Evolutionary conservation across 2,329 filamentous ascomycete genomes (phyloP).

Genomic region (Metarhizium album): DNA sequence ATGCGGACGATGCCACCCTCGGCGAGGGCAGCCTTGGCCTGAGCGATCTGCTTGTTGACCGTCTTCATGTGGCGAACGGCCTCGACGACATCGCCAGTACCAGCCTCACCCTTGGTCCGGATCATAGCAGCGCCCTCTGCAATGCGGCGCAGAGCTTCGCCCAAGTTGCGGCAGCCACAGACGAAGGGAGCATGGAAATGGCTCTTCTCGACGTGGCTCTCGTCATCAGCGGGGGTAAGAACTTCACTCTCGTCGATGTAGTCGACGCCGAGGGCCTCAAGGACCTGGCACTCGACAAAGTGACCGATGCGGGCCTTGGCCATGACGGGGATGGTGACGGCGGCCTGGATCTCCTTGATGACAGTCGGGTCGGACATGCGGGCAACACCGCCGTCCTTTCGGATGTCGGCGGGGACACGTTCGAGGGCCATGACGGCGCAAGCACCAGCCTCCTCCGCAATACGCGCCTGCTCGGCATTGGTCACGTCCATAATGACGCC

Average conservation of each 20-base stretch:
- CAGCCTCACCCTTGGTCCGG: constrained; percentile 95
- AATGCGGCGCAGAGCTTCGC: constrained; percentile 84
- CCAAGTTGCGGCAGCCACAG: constrained; percentile 88
- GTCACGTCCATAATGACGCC: constrained; percentile 99
- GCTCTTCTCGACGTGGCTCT: constrained; percentile 85
- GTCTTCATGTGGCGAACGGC: constrained; percentile 94
- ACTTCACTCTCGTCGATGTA: constrained; percentile 99
- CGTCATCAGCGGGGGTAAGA: constrained; percentile 83
- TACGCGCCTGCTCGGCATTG: constrained; percentile 84
- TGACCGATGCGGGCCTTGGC: constrained; percentile 97
- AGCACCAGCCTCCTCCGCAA: constrained; percentile 93
- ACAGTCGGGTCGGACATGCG: constrained; percentile 93
- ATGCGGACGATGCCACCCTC: constrained; percentile 40
- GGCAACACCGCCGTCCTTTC: constrained; percentile 81
- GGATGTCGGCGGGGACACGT: constrained; percentile 93
- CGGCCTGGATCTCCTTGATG: constrained; percentile 90
- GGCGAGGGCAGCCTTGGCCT: constrained; percentile 63
- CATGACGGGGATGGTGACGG: constrained; percentile 98
- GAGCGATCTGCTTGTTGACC: constrained; percentile 70
- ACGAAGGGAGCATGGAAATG: constrained; percentile 81
- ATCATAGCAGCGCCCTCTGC: constrained; percentile 97
- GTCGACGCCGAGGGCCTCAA: constrained; percentile 88
- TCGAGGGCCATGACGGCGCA: constrained; percentile 97
- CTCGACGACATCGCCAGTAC: constrained; percentile 93
- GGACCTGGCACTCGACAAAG: constrained; percentile 97